Conservation (phyloP, 768 basidiomycete genomes). For the Trametes cubensis region DNA sequence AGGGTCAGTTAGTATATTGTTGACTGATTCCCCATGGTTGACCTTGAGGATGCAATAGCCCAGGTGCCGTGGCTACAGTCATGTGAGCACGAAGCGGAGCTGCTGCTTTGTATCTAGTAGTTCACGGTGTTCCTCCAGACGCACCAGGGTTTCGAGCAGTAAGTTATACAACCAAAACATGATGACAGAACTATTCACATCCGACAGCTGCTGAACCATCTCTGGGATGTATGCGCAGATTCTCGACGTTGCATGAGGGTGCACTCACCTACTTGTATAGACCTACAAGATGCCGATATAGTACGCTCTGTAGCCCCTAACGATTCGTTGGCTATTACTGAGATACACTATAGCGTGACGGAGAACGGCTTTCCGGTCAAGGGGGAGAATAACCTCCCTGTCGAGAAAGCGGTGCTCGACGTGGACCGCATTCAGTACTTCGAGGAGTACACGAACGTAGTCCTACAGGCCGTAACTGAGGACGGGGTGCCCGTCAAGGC, state of each 20-base stretch:
- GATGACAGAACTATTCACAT: background rate
- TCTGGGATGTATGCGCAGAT: conserved; percentile 38
- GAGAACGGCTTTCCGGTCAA: conserved; percentile 50
- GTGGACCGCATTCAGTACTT: conserved; percentile 46
- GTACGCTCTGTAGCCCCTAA: conserved; percentile 20
- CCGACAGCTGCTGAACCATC: conserved; percentile 41
- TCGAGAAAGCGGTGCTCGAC: conserved; percentile 41
- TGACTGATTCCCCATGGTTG: too few species aligned
- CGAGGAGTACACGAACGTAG: conserved; percentile 38
- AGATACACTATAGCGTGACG: conserved; percentile 36
- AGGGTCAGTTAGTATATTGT: conserved; percentile 43
- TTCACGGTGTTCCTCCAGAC: conserved; percentile 25
- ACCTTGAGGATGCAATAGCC: conserved; percentile 26
- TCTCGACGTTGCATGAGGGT: background rate
- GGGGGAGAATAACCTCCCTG: conserved; percentile 40
- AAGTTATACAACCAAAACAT: background rate
- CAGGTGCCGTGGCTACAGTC: conserved; percentile 42
- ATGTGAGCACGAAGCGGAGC: conserved; percentile 29
- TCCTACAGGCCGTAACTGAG: conserved; percentile 41
- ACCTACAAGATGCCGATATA: conserved; percentile 43
- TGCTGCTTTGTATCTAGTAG: background rate
- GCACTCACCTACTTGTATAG: conserved; percentile 19
- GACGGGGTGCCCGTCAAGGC: conserved; percentile 41
- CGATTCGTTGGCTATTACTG: too few species aligned
- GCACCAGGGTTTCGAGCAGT: conserved; percentile 40